Evolutionary conservation across 2,329 filamentous ascomycete species (phyloP).

Genomic region (Teratosphaeria epicoccoides): DNA sequence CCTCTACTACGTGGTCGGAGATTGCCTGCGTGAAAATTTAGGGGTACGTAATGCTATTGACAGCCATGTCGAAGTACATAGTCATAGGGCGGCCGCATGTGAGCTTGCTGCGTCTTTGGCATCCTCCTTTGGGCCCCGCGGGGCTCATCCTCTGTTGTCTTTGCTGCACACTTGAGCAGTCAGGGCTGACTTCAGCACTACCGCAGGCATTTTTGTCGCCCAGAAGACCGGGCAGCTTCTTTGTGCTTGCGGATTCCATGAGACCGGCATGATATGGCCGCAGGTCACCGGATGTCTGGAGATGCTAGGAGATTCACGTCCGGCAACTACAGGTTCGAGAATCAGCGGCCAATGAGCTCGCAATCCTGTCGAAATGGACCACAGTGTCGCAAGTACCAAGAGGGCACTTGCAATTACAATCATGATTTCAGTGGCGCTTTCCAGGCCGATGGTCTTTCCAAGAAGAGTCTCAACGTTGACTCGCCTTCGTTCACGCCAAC

Average conservation of each 20-base stretch:
- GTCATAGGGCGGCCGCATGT: too few species aligned
- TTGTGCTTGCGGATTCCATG: not conserved
- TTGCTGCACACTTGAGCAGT: not conserved
- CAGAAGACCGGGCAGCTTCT: not conserved
- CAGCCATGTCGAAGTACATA: too few species aligned
- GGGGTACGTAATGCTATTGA: not conserved
- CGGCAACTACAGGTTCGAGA: slow-evolving; percentile 17
- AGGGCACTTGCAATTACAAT: slow-evolving; percentile 26
- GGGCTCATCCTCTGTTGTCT: too few species aligned
- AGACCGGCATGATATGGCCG: slow-evolving; percentile 23
- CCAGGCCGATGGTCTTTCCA: slow-evolving; percentile 29
- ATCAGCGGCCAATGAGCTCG: slow-evolving; percentile 18
- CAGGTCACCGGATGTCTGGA: slow-evolving; percentile 17
- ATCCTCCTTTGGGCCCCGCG: too few species aligned
- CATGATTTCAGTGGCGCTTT: slow-evolving; percentile 20
- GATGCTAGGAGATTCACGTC: slow-evolving; percentile 19
- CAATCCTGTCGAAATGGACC: slow-evolving; percentile 25
- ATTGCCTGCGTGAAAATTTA: not conserved
- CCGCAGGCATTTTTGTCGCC: not conserved
- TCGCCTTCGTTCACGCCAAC: slow-evolving; percentile 84
- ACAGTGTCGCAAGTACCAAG: slow-evolving; percentile 25
- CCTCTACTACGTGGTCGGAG: too few species aligned
- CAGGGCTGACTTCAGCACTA: not conserved
- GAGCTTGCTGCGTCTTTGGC: too few species aligned
- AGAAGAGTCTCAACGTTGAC: slow-evolving; percentile 83